phyloP scores from a whole-genome alignment of 768 basidiomycete species.

The Tricholoma flavovirens region DNA sequence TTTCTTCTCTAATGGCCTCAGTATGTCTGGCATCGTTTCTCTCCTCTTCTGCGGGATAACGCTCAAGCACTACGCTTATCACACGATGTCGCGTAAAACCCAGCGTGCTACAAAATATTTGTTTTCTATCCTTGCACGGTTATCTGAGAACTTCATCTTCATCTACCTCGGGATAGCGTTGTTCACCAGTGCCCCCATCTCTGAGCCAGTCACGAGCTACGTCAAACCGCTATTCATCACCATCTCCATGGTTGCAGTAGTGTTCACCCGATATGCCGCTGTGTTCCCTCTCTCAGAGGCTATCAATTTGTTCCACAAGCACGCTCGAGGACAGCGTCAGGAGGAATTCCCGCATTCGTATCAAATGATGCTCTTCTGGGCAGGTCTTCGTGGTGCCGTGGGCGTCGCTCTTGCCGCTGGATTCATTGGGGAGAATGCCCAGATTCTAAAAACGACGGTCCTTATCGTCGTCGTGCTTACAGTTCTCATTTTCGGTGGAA shows the following conservation, averaged over 20 bases:
- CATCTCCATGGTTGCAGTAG: conserved; percentile 85
- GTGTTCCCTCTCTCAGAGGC: conserved; percentile 93
- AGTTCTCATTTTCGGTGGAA: conserved; percentile 92
- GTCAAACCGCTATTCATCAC: conserved; percentile 95
- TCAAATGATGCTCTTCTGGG: conserved; percentile 99
- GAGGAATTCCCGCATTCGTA: conserved; percentile 97
- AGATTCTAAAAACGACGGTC: conserved; percentile 88
- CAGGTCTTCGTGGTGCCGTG: conserved; percentile 92
- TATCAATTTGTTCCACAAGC: conserved; percentile 88
- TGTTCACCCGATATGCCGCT: conserved; percentile 92
- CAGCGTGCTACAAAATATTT: conserved; percentile 95
- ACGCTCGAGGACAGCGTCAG: conserved; percentile 76
- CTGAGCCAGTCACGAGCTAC: conserved; percentile 73
- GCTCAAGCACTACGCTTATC: conserved; percentile 99
- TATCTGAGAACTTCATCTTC: conserved; percentile 99
- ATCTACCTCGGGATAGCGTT: conserved; percentile 95
- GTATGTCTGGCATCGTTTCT: conserved; percentile 95
- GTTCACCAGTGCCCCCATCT: conserved; percentile 83
- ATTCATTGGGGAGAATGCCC: conserved; percentile 89
- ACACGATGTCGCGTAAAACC: conserved; percentile 95
- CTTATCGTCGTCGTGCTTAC: conserved; percentile 94
- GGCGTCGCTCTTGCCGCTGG: conserved; percentile 96
- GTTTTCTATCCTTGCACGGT: conserved; percentile 87
- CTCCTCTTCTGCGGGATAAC: conserved; percentile 98
- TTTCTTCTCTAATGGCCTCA: conserved; percentile 95